Base-by-base conservation (phyloP, 2,329 filamentous ascomycete species). In the Arthroderma sp. region DNA sequence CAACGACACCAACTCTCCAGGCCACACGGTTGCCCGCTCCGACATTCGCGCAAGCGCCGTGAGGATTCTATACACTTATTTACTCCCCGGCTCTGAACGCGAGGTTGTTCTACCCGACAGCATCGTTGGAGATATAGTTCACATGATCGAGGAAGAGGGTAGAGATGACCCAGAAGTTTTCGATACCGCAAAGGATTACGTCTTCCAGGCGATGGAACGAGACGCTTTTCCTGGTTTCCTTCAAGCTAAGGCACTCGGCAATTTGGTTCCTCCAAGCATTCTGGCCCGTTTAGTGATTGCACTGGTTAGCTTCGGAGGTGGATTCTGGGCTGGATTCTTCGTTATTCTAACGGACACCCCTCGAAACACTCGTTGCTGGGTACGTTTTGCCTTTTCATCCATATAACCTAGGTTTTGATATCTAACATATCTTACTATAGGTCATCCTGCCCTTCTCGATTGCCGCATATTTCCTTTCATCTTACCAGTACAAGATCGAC, bases 201-300 rank as follows among this genome's bases (percentile, higher is more conserved):
- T 97, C 61, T 98, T 97, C 72, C 94, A 98, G 74, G 94, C 94
- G 35, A 98, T 98, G 93, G 94, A 98, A 74, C 83, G 94, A 57
- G 93, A 98, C 74, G 93, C 94, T n/a, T 98, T 95, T 70, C 93
- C 94, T 0, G 91, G 91, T 0, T 98, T 98, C 73, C 79, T 98
- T 59, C 82, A 91, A 68, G 88, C 89, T 74, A 97, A 97, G 75
- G 93, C 93, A 2, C 79, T 98, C 23, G 94, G 94, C 60, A 98
- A 98, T 67, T 80, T 98, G 13, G 91, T 98, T 28, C 93, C 91
- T 2, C 83, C 91, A 15, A 95, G 89, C 51, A 85, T 95, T 63
- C 83, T 97, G 68, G 79, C 94, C 64, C 82, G 93, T 56, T 77
- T 97, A 55, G 89, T 95, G 49, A 70, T 95, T 63, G 93, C 91